Base-by-base conservation (phyloP, 164 flowering plant species). In the Sextonia rubra region DNA sequence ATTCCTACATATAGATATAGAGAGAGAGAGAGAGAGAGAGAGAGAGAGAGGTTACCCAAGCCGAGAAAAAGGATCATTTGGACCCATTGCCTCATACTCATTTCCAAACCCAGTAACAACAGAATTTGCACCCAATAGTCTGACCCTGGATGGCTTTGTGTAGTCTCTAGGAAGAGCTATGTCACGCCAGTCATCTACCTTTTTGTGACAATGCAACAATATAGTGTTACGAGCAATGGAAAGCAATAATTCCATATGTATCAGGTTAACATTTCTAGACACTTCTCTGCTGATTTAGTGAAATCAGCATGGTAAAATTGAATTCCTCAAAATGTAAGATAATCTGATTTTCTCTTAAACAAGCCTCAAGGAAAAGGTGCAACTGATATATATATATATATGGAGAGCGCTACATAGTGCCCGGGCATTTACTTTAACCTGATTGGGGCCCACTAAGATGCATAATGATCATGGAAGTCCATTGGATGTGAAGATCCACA, bases 131-230 rank as follows among this genome's bases (percentile, higher is more conserved):
- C 95, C 97, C 79, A 95, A 78, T 47, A 80, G 68, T 82, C 97
- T 87, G 65, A 74, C 79, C 75, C 98, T 84, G 61, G 87, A 82
- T 63, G 74, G 77, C 78, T 82, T 88, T 7, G 69, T 73, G 29
- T 81, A 80, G 12, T 90, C 97, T 78, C 84, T 91, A 24, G 99
- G 97, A 69, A 89, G 85, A 62, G 97, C 87, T 69, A 95, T 85
- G 74, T 93, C 99, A 80, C 98, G 90, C 99, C 99, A 95, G 58
- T 93, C 99, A 88, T 95, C 99, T 22, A 95, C 83, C 97, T 95
- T 88, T 66, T 24, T n/a, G 20, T 2, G 23, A 66, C 15, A 66
- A 44, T 66, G 26, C 17, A 4, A 14, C 26, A 25, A 15, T 25
- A 27, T 26, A 15, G 67, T 26, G 3, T 26, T 14, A 29, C 6